These are phyloP conservation scores for Candida methanosorbosa DNA, from an alignment of 805 yeast species.

Conservation along the genomic window DNA sequence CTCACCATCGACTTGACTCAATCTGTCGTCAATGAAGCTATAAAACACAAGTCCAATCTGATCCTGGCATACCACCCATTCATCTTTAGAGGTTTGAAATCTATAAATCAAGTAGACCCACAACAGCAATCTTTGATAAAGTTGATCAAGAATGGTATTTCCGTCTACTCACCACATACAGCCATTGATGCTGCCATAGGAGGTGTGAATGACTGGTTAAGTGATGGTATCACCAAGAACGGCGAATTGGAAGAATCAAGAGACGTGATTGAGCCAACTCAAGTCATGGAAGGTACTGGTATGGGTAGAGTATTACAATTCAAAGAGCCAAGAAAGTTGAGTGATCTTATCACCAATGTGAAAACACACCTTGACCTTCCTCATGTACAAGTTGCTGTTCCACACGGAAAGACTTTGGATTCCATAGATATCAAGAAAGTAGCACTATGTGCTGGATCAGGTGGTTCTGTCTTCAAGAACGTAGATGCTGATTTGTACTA, in stretches of 20 bases:
- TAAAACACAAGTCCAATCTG: conserved; percentile 41
- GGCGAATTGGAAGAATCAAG: conserved; percentile 25
- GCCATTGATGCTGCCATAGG: conserved; percentile 86
- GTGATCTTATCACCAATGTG: conserved; percentile 36
- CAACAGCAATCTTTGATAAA: conserved; percentile 74
- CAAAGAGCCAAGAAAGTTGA: conserved; percentile 31
- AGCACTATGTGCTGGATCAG: conserved; percentile 96
- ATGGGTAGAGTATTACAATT: conserved; percentile 70
- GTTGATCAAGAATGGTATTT: conserved; percentile 67
- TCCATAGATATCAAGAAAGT: conserved; percentile 37
- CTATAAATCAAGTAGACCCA: conserved; percentile 53
- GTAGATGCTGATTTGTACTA: conserved; percentile 54
- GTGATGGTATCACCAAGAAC: conserved; percentile 37
- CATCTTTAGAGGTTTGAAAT: conserved; percentile 80
- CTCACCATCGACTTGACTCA: conserved; percentile 82
- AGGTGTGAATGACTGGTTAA: conserved; percentile 95
- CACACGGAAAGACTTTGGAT: conserved; percentile 16
- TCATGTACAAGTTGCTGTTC: conserved; percentile 56
- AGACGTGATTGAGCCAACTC: conserved; percentile 33
- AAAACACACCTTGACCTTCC: conserved; percentile 45
- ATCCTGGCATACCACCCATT: conserved; percentile 92
- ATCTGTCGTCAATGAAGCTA: conserved; percentile 80
- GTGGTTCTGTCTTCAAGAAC: conserved; percentile 59
- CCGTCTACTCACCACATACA: conserved; percentile 94
- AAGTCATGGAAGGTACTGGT: conserved; percentile 70